Percentiles rank a stretch among this genome's conserved stretches.
Conservation (phyloP, 176 grass and related monocot species). For the Cocos nucifera region DNA sequence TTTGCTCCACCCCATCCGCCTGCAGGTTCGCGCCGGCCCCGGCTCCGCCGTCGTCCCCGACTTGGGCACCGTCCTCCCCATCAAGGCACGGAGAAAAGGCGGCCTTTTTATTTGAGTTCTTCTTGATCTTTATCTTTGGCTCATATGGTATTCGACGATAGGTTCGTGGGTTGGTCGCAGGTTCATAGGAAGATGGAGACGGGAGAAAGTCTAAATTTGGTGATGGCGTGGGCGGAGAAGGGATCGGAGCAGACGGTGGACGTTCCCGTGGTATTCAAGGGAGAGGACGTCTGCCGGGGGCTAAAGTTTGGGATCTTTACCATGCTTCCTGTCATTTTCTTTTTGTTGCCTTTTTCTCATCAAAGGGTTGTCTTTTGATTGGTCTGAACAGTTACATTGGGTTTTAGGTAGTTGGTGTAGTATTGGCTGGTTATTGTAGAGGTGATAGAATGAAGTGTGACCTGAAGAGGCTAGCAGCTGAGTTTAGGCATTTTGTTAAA, state of each 20-base stretch:
- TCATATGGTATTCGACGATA: slow-evolving; percentile 1
- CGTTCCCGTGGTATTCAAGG: slow-evolving; percentile 63
- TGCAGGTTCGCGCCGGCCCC: slow-evolving; percentile 69
- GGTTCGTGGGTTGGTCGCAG: slow-evolving; percentile 25
- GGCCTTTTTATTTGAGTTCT: background rate
- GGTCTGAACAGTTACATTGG: no score
- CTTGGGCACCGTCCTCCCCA: slow-evolving; percentile 60
- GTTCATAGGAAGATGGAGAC: slow-evolving; percentile 56
- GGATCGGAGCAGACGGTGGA: slow-evolving; percentile 61
- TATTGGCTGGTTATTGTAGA: no score
- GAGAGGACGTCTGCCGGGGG: slow-evolving; percentile 55
- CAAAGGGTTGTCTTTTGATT: no score
- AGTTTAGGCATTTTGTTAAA: no score
- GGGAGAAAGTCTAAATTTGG: slow-evolving; percentile 72
- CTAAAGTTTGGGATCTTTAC: slow-evolving; percentile 18
- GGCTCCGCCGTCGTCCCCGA: slow-evolving; percentile 52
- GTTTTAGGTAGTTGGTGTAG: no score
- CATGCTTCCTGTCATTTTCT: no score
- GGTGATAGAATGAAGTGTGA: no score
- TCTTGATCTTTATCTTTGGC: background rate
- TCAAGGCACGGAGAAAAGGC: slow-evolving; percentile 31
- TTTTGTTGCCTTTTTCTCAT: no score
- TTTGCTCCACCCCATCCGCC: slow-evolving; percentile 62
- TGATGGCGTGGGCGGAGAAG: slow-evolving; percentile 68
- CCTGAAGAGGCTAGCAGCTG: no score